Evolutionary conservation across 2,329 filamentous ascomycete genomes (phyloP).

Genomic region (Cercospora citrullina): DNA sequence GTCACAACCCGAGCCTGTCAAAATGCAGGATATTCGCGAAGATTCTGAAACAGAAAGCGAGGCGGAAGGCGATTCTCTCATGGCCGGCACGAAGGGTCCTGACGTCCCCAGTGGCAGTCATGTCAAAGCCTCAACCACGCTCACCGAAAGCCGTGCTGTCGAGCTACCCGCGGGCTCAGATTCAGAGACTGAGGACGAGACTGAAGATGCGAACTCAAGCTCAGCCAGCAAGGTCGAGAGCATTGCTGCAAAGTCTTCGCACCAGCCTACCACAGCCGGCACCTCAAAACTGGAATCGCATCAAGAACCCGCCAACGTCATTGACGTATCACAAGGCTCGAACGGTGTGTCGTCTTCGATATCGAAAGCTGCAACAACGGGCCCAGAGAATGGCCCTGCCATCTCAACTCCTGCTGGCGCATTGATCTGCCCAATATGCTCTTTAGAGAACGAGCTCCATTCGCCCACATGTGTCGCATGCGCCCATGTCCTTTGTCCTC

Average conservation of each 20-base stretch:
- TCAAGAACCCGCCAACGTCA: not conserved
- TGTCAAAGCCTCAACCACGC: not conserved
- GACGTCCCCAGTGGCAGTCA: not conserved
- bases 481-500: constrained; percentile 64
- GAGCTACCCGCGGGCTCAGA: constrained; percentile 7
- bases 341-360: not conserved
- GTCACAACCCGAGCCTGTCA: not conserved
- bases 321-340: not conserved
- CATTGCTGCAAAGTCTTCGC: not conserved
- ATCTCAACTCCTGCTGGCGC: constrained; percentile 35
- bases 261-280: not conserved
- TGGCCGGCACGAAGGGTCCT: not conserved
- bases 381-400: not conserved
- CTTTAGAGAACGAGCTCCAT: constrained; percentile 58
- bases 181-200: constrained; percentile 24
- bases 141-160: constrained; percentile 2
- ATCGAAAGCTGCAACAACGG: not conserved
- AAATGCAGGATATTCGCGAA: constrained; percentile 16
- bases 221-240: not conserved
- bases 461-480: constrained; percentile 67
- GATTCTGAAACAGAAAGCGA: constrained; percentile 36
- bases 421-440: constrained; percentile 60
- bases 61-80: constrained; percentile 15
- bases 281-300: not conserved
- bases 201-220: not conserved